phyloP scores from a whole-genome alignment of 495 filamentous ascomycete species.

The Penicillium cinerascens region DNA sequence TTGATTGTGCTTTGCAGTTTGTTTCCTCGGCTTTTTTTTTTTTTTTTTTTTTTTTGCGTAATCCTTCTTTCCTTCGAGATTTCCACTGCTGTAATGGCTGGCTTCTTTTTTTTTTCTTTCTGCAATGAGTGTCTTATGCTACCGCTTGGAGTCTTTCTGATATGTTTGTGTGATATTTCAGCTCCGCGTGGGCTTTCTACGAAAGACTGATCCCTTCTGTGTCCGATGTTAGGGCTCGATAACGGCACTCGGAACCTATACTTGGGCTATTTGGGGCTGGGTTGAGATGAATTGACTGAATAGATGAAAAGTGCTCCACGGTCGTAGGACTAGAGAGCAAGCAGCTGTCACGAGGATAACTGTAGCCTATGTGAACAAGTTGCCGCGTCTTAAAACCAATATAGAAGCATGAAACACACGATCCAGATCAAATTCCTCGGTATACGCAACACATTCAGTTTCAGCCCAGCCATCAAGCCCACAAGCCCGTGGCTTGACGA shows the following conservation, averaged over 20 bases:
- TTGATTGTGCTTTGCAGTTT: conserved; percentile 17
- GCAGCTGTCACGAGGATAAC: background rate
- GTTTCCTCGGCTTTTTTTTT: conserved; percentile 9
- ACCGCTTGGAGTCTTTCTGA: background rate
- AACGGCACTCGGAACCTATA: background rate
- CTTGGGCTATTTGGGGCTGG: background rate
- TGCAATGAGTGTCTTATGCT: conserved; percentile 6
- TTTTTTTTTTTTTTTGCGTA: conserved; percentile 5
- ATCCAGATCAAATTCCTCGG: too few species aligned
- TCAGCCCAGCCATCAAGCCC: too few species aligned
- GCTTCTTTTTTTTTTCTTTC: conserved; percentile 16
- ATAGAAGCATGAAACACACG: too few species aligned
- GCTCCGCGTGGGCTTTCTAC: background rate
- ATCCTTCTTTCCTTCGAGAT: conserved; percentile 4
- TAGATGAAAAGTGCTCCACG: background rate
- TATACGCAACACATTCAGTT: too few species aligned
- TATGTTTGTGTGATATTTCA: background rate
- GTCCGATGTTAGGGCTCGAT: background rate
- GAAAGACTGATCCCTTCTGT: background rate
- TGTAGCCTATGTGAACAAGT: background rate
- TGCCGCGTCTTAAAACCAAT: too few species aligned
- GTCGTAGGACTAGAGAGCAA: background rate
- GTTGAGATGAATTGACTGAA: background rate
- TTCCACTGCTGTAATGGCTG: conserved; percentile 31
- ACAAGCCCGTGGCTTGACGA: too few species aligned